phyloP scores from a whole-genome alignment of 2,329 filamentous ascomycete species.

The Emmonsiellopsis sp. region DNA sequence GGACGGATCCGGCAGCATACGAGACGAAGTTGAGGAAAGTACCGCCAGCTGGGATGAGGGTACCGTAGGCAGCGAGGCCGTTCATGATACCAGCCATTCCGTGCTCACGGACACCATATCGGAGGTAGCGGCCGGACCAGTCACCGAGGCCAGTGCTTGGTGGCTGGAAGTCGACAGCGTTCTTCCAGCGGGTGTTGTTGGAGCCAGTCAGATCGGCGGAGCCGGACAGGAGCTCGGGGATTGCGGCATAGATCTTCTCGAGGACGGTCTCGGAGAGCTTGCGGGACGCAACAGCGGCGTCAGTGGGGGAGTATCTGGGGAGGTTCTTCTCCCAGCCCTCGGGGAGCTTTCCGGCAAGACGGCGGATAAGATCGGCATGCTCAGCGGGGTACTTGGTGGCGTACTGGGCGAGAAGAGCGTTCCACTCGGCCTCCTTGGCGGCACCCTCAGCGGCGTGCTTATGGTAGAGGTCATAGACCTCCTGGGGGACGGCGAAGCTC shows the following conservation, averaged over 20 bases:
- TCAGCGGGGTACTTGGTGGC: conserved; percentile 65
- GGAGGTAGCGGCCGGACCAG: conserved; percentile 76
- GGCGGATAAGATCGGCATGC: conserved; percentile 70
- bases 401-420: conserved; percentile 85
- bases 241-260: conserved; percentile 67
- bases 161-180: conserved; percentile 93
- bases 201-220: conserved; percentile 97
- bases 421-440: conserved; percentile 88
- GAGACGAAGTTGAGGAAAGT: conserved; percentile 99
- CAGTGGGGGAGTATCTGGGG: conserved; percentile 78
- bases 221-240: conserved; percentile 90
- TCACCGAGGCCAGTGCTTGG: conserved; percentile 75
- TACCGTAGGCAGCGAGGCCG: conserved; percentile 91
- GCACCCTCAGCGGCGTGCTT: conserved; percentile 80
- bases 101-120: conserved; percentile 45
- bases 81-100: conserved; percentile 45
- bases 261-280: conserved; percentile 95
- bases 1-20: conserved; percentile 89
- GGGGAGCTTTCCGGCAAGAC: conserved; percentile 72
- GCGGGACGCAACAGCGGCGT: conserved; percentile 78
- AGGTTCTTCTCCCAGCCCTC: conserved; percentile 94
- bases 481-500: conserved; percentile 84
- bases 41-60: conserved; percentile 83
- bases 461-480: conserved; percentile 85
- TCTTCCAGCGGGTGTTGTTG: conserved; percentile 98